phyloP scores from a whole-genome alignment of 2,329 filamentous ascomycete genomes.

The Xylogone sp. region DNA sequence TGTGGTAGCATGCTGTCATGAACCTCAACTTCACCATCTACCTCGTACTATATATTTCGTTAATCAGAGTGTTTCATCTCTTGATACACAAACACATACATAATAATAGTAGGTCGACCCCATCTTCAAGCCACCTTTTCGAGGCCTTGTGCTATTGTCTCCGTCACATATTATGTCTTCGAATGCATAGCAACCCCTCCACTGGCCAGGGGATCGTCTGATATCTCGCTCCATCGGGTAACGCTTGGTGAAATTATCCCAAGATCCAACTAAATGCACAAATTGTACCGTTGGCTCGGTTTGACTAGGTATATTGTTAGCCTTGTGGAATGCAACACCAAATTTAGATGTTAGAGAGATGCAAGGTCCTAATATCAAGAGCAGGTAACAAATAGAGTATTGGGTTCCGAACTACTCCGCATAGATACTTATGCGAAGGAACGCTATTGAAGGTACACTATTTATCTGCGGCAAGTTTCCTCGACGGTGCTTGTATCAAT shows the following conservation, averaged over 20 bases:
- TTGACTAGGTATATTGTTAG: slow-evolving; percentile 40
- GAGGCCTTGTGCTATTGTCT: slow-evolving; percentile 43
- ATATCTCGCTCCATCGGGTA: slow-evolving; percentile 80
- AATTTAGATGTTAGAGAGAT: slow-evolving; percentile 10
- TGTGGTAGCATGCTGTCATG: slow-evolving; percentile 69
- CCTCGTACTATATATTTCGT: slow-evolving; percentile 61
- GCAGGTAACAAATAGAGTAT: too few species aligned
- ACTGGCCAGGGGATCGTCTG: slow-evolving; percentile 70
- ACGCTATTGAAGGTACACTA: too few species aligned
- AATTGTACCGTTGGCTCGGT: slow-evolving; percentile 59
- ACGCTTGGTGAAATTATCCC: slow-evolving; percentile 84
- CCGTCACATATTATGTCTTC: slow-evolving; percentile 82
- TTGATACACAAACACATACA: slow-evolving; percentile 51
- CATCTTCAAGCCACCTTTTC: slow-evolving; percentile 83
- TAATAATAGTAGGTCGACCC: slow-evolving; percentile 95
- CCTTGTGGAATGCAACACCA: slow-evolving; percentile 11
- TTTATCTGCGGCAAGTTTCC: too few species aligned
- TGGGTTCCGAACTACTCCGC: not conserved
- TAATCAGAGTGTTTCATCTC: slow-evolving; percentile 17
- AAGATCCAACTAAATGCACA: slow-evolving; percentile 83
- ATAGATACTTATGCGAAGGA: too few species aligned
- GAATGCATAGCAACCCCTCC: slow-evolving; percentile 86
- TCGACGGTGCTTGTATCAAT: not conserved
- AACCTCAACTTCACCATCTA: slow-evolving; percentile 74
- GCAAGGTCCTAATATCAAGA: slow-evolving; percentile 3